A percentile compares a stretch with the other conserved stretches of the same genome.
Evolutionary conservation across 2,329 filamentous ascomycete species (phyloP).

Genomic region (Gnomoniopsis smithogilvyi): DNA sequence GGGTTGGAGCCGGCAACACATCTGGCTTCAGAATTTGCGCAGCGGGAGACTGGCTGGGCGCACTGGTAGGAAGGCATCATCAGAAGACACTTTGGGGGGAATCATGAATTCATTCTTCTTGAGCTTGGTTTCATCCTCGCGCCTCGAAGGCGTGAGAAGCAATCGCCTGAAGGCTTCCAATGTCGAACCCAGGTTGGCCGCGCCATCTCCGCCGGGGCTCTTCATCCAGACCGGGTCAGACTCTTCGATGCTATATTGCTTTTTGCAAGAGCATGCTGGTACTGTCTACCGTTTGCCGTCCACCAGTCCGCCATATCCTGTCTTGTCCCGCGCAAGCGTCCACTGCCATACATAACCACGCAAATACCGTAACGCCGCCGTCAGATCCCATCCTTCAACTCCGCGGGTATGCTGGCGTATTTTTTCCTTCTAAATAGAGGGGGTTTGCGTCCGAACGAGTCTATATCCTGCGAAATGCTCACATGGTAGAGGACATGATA

Average conservation of each 20-base stretch:
- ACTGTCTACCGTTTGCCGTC: background rate
- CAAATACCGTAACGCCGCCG: constrained; percentile 12
- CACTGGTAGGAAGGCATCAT: constrained; percentile 49
- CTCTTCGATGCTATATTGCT: constrained; percentile 1
- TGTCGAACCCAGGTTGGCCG: background rate
- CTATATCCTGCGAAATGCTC: constrained; percentile 24
- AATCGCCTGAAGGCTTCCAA: background rate
- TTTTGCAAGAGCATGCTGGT: constrained; percentile 4
- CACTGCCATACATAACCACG: constrained; percentile 7
- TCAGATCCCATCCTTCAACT: constrained; percentile 13
- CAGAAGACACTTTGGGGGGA: constrained; percentile 45
- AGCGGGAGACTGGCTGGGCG: constrained; percentile 63
- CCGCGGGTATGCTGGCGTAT: constrained; percentile 17
- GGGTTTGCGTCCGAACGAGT: constrained; percentile 3
- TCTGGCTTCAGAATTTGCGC: constrained; percentile 53
- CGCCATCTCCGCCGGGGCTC: background rate
- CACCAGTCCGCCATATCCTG: background rate
- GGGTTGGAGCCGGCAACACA: constrained; percentile 47
- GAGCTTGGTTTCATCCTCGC: background rate
- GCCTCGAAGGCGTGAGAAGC: background rate
- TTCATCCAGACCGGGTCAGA: background rate
- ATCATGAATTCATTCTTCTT: constrained; percentile 1
- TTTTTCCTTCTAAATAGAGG: constrained; percentile 12
- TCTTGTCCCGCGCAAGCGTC: no score
- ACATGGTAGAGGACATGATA: constrained; percentile 75